Evolutionary conservation across 2,329 filamentous ascomycete species (phyloP).

Genomic region (Penicillium psychrosexuale): DNA sequence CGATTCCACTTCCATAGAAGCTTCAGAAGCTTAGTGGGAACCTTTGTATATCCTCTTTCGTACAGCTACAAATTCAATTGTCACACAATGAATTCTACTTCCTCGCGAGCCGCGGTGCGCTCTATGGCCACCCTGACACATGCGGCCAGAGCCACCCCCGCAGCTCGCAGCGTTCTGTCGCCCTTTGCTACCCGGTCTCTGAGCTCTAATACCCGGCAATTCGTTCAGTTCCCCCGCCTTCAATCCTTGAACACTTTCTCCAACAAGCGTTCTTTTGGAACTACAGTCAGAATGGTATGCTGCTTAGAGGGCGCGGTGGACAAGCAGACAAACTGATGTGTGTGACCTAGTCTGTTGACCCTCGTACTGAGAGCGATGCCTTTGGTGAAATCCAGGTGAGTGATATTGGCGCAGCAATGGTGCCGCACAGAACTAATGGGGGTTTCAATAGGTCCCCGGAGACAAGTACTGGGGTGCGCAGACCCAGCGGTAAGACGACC

Average conservation of each 20-base stretch:
- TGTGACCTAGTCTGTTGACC: constrained; percentile 41
- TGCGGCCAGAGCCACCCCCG: constrained; percentile 36
- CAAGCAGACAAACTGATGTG: constrained; percentile 4
- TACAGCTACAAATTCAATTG: constrained; percentile 20
- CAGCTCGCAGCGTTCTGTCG: constrained; percentile 32
- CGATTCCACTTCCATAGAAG: constrained; percentile 2
- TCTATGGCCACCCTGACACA: constrained; percentile 38
- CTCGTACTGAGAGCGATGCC: constrained; percentile 89
- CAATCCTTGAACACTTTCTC: constrained; percentile 26
- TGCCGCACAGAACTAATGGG: constrained; percentile 14
- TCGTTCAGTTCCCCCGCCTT: constrained; percentile 37
- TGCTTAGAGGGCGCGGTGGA: background rate
- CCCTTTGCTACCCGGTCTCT: constrained; percentile 27
- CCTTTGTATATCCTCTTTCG: constrained; percentile 4
- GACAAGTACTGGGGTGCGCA: constrained; percentile 99
- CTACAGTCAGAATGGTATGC: constrained; percentile 40
- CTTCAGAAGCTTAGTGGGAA: constrained; percentile 1
- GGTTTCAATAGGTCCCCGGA: constrained; percentile 58
- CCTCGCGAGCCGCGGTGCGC: constrained; percentile 40
- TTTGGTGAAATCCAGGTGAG: constrained; percentile 84
- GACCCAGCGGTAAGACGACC: constrained; percentile 67
- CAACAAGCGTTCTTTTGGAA: constrained; percentile 37
- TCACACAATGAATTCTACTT: constrained; percentile 32
- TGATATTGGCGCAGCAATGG: background rate
- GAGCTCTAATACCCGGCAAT: constrained; percentile 31